Base-by-base conservation (phyloP, 495 filamentous ascomycete genomes). In the Trichocladium uniseriatum region DNA sequence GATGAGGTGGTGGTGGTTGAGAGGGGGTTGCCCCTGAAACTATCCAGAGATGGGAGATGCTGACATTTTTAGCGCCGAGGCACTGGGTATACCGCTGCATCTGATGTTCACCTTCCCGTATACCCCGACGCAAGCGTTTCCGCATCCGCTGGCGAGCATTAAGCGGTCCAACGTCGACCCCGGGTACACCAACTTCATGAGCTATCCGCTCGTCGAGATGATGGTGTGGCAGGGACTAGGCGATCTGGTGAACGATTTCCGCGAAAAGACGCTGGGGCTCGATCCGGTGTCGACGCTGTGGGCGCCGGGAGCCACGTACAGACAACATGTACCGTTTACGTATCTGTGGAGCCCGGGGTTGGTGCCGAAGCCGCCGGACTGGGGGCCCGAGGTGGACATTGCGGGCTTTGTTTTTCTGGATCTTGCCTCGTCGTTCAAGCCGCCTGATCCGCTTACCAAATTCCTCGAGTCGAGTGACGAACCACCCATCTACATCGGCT, bases 41-140 rank as follows among this genome's bases (percentile, higher is more conserved):
- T n/a, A n/a, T n/a, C n/a, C n/a, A n/a, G n/a, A n/a, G n/a, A n/a
- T n/a, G n/a, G n/a, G n/a, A n/a, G n/a, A n/a, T n/a, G n/a, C n/a
- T n/a, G n/a, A n/a, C n/a, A n/a, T n/a, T n/a, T n/a, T n/a, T n/a
- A n/a, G n/a, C 52, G 86, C 86, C n/a, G 82, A 92, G 63, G 81
- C 80, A 57, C 64, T 92, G 44, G 86, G 86, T 0, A 77, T 90
- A 20, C 85, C 86, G 9, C 65, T 91, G 5, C 84, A 89, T 64
- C 62, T 91, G 47, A 88, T 91, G 81, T 91, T 90, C 65, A 90
- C 86, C 14, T 89, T 84, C 49, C 80, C 80, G n/a, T 84, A 80
- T 54, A 81, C 76, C 8, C 78, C 81, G 0, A 87, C 83, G 0
- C 75, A 75, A 47, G 73, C 77, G 6, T 86, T 87, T 52, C 82